phyloP scores from a whole-genome alignment of 2,329 filamentous ascomycete species.

The Aspergillus floridensis region DNA sequence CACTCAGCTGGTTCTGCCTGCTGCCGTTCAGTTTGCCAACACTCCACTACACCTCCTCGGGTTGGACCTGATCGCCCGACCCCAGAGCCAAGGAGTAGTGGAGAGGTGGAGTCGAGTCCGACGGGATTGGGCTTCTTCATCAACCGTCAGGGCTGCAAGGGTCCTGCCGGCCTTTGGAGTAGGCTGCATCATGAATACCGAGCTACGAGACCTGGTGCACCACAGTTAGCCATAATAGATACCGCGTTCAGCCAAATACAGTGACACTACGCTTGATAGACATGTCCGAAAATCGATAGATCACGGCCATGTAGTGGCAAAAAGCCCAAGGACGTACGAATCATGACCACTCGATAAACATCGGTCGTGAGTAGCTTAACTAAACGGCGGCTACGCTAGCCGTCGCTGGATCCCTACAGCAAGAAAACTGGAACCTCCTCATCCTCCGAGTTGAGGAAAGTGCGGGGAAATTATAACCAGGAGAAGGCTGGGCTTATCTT shows the following conservation, averaged over 20 bases:
- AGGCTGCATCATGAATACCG: neutral
- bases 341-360: neutral
- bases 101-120: neutral
- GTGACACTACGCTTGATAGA: neutral
- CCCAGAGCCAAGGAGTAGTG: neutral
- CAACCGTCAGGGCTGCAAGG: neutral
- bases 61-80: constrained; percentile 57
- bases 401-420: neutral
- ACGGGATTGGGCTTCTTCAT: neutral
- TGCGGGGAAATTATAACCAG: neutral
- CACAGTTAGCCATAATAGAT: neutral
- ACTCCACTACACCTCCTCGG: constrained; percentile 85
- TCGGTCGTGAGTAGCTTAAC: neutral
- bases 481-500: neutral
- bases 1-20: constrained; percentile 74
- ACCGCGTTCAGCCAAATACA: neutral
- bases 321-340: neutral
- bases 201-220: neutral
- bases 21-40: constrained; percentile 70
- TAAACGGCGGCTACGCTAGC: neutral
- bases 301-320: neutral
- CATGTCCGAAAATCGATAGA: neutral
- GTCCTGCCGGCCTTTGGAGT: constrained; percentile 1
- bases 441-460: neutral
- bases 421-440: no score